Base-by-base conservation (phyloP, 169 alveolate species). In the Plasmodium gonderi region DNA sequence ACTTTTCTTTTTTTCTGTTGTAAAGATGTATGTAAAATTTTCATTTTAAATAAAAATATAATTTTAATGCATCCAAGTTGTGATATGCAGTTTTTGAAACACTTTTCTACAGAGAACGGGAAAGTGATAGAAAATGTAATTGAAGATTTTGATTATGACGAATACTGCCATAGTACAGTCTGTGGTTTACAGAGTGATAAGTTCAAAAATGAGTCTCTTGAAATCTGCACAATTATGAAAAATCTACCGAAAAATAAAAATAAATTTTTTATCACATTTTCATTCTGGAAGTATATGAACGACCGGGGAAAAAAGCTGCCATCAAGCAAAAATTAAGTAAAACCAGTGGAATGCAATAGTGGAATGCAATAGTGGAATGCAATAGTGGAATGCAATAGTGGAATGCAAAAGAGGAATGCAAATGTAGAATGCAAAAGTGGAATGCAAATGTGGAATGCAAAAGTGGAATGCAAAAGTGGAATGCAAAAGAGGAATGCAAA, bases 1-100 rank as follows among this genome's bases (percentile, higher is more conserved):
- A 74, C 38, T 14, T 79, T 79, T 2, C 90, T 79, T 8, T 79
- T 79, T 79, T 79, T 54, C 42, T 31, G 76, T 42, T 79, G 90
- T 67, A 64, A 40, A 26, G 90, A 79, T 3, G 78, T 79, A 23
- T 79, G 90, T n/a, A 49, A 60, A 23, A 64, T 79, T 1, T 60
- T 33, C 26, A 64, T 79, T 29, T 44, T 79, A 17, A 79, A 79
- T 38, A 60, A 67, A 8, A 49, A 79, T 29, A 11, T 79, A 40
- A 54, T 79, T 14, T 17, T 79, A 60, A 33, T 79, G 14, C 78
- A 54, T 44, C 64, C 77, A 8, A 60, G 65, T 60, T 79, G 14
- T 60, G 90, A 79, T 49, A 40, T 60, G 69, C 44, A 20, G 3
- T 54, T 42, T 54, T 12, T 54, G 36, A 79, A 31, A 44, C 40